Conservation (phyloP, 78 protist genomes). For the Guillardia theta region DNA sequence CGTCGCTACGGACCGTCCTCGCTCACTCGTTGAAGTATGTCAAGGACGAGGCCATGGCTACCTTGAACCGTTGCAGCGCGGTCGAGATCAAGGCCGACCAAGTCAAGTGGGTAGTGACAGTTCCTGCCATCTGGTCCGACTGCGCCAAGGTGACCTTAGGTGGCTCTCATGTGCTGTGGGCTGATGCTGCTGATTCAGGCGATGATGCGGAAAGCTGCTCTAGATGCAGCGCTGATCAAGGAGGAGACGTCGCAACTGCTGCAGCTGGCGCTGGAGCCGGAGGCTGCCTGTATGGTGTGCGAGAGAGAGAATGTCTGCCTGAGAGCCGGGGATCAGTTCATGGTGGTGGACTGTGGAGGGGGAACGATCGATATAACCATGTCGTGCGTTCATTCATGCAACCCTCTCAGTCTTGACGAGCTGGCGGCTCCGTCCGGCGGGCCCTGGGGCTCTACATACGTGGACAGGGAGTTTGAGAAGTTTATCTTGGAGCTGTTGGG, state of each 20-base stretch:
- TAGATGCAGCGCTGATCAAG: not conserved
- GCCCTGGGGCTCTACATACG: conserved; percentile 30
- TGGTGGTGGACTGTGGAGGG: conserved; percentile 9
- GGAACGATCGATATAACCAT: not conserved
- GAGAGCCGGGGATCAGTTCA: not conserved
- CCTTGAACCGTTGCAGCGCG: not conserved
- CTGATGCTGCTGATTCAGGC: not conserved
- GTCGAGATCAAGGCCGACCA: not conserved
- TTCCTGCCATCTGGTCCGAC: not conserved
- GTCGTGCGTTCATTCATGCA: not conserved
- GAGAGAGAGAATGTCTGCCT: not conserved
- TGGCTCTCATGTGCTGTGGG: not conserved
- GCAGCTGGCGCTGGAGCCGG: not conserved
- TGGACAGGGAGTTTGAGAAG: not conserved
- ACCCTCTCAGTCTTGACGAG: not conserved
- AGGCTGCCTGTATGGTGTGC: conserved; percentile 29
- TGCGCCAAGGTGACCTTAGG: not conserved
- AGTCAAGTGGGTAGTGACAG: conserved; percentile 5
- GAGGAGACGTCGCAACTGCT: not conserved
- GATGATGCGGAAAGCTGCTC: not conserved
- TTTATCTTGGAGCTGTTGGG: not conserved
- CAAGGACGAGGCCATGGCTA: not conserved
- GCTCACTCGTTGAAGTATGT: not conserved
- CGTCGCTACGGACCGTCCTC: not conserved
- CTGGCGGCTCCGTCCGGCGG: not conserved